phyloP scores from a whole-genome alignment of 129 eudicot genomes.

The Lactuca saligna region DNA sequence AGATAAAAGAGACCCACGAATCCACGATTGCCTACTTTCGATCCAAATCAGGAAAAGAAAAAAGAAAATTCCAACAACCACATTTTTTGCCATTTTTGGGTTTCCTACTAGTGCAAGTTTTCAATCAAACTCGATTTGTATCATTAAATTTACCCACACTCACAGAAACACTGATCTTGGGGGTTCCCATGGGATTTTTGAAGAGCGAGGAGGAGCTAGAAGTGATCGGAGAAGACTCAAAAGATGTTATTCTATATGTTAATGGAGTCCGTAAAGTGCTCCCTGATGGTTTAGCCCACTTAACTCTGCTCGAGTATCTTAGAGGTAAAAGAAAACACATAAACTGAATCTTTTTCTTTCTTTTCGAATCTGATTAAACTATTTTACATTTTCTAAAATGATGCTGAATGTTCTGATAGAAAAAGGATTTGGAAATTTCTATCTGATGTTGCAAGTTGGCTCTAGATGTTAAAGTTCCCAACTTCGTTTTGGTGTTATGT shows the following conservation, averaged over 20 bases:
- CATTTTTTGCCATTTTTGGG: not conserved
- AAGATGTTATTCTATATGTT: slow-evolving; percentile 65
- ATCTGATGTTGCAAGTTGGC: not conserved
- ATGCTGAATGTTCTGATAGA: no score
- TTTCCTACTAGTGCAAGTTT: not conserved
- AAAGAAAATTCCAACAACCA: not conserved
- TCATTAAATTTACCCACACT: not conserved
- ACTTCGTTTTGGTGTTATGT: no score
- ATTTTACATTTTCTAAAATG: not conserved
- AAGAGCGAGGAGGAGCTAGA: slow-evolving; percentile 42
- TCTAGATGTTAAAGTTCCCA: no score
- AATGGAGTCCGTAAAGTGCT: slow-evolving; percentile 79
- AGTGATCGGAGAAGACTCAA: slow-evolving; percentile 33
- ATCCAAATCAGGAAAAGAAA: not conserved
- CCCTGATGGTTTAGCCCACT: slow-evolving; percentile 91
- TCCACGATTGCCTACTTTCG: not conserved
- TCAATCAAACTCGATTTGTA: not conserved
- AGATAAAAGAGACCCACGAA: no score
- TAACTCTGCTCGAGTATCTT: slow-evolving; percentile 91
- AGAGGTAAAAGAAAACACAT: slow-evolving; percentile 56
- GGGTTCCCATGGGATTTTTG: slow-evolving; percentile 61
- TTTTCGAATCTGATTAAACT: not conserved
- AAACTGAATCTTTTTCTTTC: not conserved
- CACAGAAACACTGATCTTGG: not conserved
- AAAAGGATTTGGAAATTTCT: not conserved